Conservation (phyloP, 2,329 filamentous ascomycete species). For the Trichoderma sp. region DNA sequence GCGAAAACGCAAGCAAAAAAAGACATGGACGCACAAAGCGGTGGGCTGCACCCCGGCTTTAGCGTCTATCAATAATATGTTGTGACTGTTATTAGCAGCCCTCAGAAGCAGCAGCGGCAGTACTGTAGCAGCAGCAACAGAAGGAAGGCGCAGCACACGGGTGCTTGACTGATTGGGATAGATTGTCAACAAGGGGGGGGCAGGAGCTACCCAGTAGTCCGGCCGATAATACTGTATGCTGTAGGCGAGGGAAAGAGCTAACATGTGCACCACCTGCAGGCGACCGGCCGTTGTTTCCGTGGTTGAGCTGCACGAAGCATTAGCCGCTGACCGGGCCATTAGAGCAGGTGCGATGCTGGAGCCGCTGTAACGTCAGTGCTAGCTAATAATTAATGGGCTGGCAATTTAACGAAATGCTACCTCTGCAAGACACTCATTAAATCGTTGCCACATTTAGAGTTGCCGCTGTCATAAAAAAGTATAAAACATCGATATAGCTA, state of each 20-base stretch:
- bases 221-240: too few relatives aligned
- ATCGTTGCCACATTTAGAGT: neutral
- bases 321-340: neutral
- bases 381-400: too few relatives aligned
- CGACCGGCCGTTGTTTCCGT: constrained; percentile 4
- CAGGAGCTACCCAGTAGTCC: neutral
- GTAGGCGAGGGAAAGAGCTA: constrained; percentile 17
- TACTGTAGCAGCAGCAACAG: neutral
- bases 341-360: neutral
- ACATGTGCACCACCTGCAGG: constrained; percentile 5
- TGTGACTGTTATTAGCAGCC: neutral
- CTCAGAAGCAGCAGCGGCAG: neutral
- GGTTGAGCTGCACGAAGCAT: neutral
- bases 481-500: neutral
- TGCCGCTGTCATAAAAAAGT: neutral
- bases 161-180: constrained; percentile 9
- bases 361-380: neutral
- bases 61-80: too few relatives aligned
- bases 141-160: constrained; percentile 16
- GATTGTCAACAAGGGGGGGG: constrained; percentile 8
- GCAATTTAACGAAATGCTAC: neutral
- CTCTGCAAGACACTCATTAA: neutral
- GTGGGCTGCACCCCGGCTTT: constrained; percentile 18
- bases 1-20: neutral
- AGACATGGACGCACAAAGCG: neutral